Base-by-base conservation (phyloP, 805 yeast genomes). In the Schizosaccharomyces cryophilus region DNA sequence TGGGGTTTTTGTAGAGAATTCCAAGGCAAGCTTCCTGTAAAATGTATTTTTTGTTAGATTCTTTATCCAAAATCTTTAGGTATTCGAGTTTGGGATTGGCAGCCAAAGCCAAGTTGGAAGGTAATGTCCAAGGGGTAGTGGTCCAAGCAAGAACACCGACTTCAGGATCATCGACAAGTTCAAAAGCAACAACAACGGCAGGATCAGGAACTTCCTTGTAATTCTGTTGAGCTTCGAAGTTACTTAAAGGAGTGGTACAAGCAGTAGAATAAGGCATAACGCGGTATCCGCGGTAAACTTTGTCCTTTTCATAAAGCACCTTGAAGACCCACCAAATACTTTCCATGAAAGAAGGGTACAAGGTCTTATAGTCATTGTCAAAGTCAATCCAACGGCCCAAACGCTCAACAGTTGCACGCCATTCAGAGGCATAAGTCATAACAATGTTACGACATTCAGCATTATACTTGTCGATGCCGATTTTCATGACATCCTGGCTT, bases 251-350 rank as follows among this genome's bases (percentile, higher is more conserved):
- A 61, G 99, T 93, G 48, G 96, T 90, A 65, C 86, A 83, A 62
- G 95, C 99, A 51, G 97, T 90, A 31, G 97, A 90, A 74, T 93
- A 93, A 58, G 99, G 99, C 99, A 93, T 93, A 61, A 93, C 99
- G 72, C 95, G 82, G 72, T 80, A 82, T 63, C 98, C 98, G 73
- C 95, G 81, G 77, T 93, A 93, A 58, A 93, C 97, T 62, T 86
- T 80, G 61, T 82, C 84, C 73, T 89, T 93, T 62, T 85, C 82
- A 71, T 76, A 87, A 67, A 93, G 77, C 74, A 87, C 82, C 75
- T 85, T 82, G 79, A 93, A 93, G 40, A 87, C 95, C 98, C 98
- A 93, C 99, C 99, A 93, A 59, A 83, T 93, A 58, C 96, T 86
- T 76, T 93, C 99, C 99, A 93, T 93, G 68, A 87, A 93, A 62